Evolutionary conservation across 2,329 filamentous ascomycete species (phyloP), one percentile per base, ranked within the genome.

Genomic region (Fusarium musae): DNA sequence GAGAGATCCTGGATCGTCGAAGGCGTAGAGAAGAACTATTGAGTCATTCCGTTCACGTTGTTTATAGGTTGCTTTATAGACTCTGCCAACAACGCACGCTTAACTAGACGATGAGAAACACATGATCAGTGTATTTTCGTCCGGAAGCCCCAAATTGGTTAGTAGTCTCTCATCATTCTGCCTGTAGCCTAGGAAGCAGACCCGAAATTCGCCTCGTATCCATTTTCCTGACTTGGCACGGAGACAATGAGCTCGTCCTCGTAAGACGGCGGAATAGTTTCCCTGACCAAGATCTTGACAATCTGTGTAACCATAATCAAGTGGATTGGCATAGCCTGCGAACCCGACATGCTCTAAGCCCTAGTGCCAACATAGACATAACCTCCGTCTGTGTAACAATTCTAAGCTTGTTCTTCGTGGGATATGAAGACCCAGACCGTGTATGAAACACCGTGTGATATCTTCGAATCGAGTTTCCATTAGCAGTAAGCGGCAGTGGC

Each of bases 1-100:
- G 19, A 4, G 3, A 13, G 13, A 2, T n/a, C 9, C 17, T 17
- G 13, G 8, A 6, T 16, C 3, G 21, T 28, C 3, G 11, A 34
- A 23, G 13, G 17, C 4, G 42, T 11, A 44, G 23, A 44, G 10
- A 11, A 11, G 17, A 26, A 17, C 23, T 19, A 6, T 12, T 54
- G 36, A 30, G 21, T 4, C 9, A 6, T 40, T 23, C 15, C 4
- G 10, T 34, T 42, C 3, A 13, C 2, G 16, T 13, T 26, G 6
- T 43, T 19, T 6, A 32, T 8, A n/a, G 28, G 8, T 19, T 43
- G 12, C 21, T 56, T 43, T 56, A 56, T 56, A 43, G 28, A 32
- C 16, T 26, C 3, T 19, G 23, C 16, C 11, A 19, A 10, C 23
- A 13, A 40, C 6, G 37, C 6, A 15, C 11, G 37, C 4, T 37